Base-by-base conservation (phyloP, 164 flowering plant genomes). In the Litsea cubeba region DNA sequence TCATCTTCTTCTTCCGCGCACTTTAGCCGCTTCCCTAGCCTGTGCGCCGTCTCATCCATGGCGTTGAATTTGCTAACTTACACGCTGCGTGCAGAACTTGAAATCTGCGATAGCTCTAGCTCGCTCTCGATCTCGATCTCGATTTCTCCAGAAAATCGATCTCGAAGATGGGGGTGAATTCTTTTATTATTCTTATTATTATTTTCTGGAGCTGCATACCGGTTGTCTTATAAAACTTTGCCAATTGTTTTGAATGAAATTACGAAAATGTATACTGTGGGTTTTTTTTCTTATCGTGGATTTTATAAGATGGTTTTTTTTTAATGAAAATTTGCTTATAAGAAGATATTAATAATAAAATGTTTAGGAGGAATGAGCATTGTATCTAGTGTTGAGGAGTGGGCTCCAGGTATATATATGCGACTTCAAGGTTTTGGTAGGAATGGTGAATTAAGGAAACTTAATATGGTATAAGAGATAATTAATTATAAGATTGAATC, bases 21-120 rank as follows among this genome's bases (percentile, higher is more conserved):
- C 57, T 70, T 81, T 11, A 72, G 74, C 69, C 86, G 78, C 81
- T 85, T 85, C 32, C 62, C 64, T 68, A 30, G n/a, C 12, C 35
- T 35, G 62, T 30, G 58, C 77, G 2, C 71, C 26, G 22, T 26
- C 20, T 22, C 68, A 3, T 15, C 32, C 30, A 40, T 40, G 46
- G 46, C 46, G 1, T 40, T 40, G 46, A 40, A 40, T 40, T 40
- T 40, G 46, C 46, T 40, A 40, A 40, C 11, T 11, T 40, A 8
- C 46, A 1, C 46, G 11, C 11, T 40, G 46, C 46, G 8, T 7
- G 46, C 70, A 2, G 35, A 50, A 10, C 24, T 28, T 65, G 15
- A 60, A 69, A 51, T 62, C 75, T 32, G 60, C 74, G 74, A 69
- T 68, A 25, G 67, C 71, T 57, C 68, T 68, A 25, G 67, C 71